Conservation (phyloP, 129 eudicot genomes). For the Tagetes erecta region DNA sequence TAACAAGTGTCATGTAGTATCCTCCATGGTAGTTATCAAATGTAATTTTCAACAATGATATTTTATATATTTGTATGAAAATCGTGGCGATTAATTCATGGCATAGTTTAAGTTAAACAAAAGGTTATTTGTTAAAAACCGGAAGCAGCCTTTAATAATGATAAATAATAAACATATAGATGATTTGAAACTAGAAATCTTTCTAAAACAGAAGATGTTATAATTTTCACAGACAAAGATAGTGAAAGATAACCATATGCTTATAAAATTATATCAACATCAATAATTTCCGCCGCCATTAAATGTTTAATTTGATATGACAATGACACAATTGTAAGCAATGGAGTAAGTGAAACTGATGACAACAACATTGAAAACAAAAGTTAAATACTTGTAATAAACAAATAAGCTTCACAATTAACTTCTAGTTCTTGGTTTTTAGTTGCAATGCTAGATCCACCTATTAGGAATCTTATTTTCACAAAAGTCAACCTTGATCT, state of each 20-base stretch:
- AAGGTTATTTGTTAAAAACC: neutral
- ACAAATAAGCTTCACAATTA: slow-evolving; percentile 8
- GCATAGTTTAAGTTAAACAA: neutral
- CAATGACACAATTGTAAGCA: slow-evolving; percentile 26
- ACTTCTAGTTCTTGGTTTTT: slow-evolving; percentile 5
- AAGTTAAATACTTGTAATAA: slow-evolving; percentile 4
- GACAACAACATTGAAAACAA: slow-evolving; percentile 15
- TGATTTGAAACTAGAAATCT: slow-evolving; percentile 10
- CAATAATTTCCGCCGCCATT: slow-evolving; percentile 22
- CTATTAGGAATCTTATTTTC: slow-evolving; percentile 11
- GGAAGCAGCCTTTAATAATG: neutral
- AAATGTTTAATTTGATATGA: slow-evolving; percentile 26
- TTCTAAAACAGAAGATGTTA: slow-evolving; percentile 2
- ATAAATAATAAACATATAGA: neutral
- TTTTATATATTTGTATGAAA: neutral
- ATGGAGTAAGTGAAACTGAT: slow-evolving; percentile 22
- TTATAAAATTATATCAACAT: slow-evolving; percentile 18
- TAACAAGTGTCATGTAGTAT: slow-evolving; percentile 32
- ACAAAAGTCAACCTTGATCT: slow-evolving; percentile 27
- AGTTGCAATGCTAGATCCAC: slow-evolving; percentile 7
- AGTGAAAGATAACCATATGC: neutral
- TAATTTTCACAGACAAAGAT: neutral
- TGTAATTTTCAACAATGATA: slow-evolving; percentile 5
- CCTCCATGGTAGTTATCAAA: slow-evolving; percentile 15
- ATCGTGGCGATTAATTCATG: no score